Conservation (phyloP, 768 basidiomycete genomes). For the Omphalotus guepiniiformis region DNA sequence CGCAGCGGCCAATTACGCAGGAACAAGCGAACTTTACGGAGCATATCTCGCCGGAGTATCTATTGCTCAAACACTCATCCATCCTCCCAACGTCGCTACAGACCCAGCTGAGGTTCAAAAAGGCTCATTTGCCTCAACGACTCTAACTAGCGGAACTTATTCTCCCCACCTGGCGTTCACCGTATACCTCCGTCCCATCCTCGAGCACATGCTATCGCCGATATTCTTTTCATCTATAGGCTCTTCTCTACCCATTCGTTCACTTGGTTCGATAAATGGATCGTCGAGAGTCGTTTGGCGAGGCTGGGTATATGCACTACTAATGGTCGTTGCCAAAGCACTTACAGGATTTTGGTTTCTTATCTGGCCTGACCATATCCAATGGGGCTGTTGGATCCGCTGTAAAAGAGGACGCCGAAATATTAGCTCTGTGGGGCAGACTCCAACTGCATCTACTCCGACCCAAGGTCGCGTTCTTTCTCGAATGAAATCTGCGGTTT, state of each 20-base stretch:
- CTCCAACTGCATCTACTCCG: too few relatives aligned
- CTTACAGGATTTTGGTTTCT: slow-evolving; percentile 43
- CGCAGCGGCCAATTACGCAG: slow-evolving; percentile 45
- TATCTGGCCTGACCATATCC: slow-evolving; percentile 23
- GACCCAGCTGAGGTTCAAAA: slow-evolving; percentile 7
- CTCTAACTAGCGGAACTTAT: not conserved
- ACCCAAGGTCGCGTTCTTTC: too few relatives aligned
- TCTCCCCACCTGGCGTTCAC: slow-evolving; percentile 26
- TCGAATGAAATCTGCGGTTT: slow-evolving; percentile 24
- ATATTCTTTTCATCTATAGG: slow-evolving; percentile 70
- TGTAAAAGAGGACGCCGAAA: not conserved
- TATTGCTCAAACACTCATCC: slow-evolving; percentile 31
- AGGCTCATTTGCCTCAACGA: not conserved
- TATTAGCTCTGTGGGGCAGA: too few relatives aligned
- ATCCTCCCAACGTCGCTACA: not conserved
- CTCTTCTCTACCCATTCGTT: slow-evolving; percentile 44
- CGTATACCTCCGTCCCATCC: slow-evolving; percentile 30
- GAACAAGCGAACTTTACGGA: slow-evolving; percentile 59
- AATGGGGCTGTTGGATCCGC: slow-evolving; percentile 13
- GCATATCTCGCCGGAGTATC: slow-evolving; percentile 56
- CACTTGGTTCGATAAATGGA: slow-evolving; percentile 35
- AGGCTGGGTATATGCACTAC: slow-evolving; percentile 50
- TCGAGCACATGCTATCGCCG: slow-evolving; percentile 46
- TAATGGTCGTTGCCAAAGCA: slow-evolving; percentile 55
- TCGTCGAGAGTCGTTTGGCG: slow-evolving; percentile 43